Evolutionary conservation across 805 yeast species (phyloP), one percentile per base, ranked within the genome.

Genomic region (Pichia nanzhaoensis): DNA sequence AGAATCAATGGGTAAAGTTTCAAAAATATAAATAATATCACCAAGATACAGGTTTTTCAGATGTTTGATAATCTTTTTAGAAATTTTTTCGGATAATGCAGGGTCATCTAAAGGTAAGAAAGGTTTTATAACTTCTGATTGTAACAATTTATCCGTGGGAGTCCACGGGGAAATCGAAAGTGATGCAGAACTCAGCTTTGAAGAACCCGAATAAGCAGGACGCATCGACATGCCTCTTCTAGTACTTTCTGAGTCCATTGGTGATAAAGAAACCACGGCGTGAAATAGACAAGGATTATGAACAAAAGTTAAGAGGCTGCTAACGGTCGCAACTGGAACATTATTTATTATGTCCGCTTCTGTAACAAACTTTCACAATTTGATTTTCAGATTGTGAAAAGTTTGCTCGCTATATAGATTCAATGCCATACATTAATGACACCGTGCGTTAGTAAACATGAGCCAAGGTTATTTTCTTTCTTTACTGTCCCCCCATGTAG

Each of bases 31-130:
- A 17, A 51, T 34, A 7, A 37, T 35, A 17, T 51, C 50, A 20
- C 53, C 53, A 10, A 49, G 50, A 24, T 43, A 51, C 7, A 51
- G 13, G 9, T 41, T 40, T n/a, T 42, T 45, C n/a, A 48, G 27
- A 22, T 43, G n/a, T 34, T 46, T 37, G 2, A 18, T n/a, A 3
- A 39, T 12, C 13, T 39, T 35, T 14, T 39, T 39, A 2, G 44
- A 16, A 3, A 44, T 27, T 31, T 39, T 44, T 10, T 28, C 39
- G 9, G 18, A 6, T 14, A n/a, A 22, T 2, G n/a, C 18, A 1
- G 28, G 4, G 6, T 43, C 38, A n/a, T 46, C 33, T 10, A 39
- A 13, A 0, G 49, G 49, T 8, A 36, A 18, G 9, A 46, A 46
- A 3, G 46, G 17, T 14, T 46, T 42, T 3, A 46, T 18, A 10